A percentile compares a stretch with the other conserved stretches of the same genome.
phyloP scores from a whole-genome alignment of 495 filamentous ascomycete species.

The Aspergillus taichungensis region DNA sequence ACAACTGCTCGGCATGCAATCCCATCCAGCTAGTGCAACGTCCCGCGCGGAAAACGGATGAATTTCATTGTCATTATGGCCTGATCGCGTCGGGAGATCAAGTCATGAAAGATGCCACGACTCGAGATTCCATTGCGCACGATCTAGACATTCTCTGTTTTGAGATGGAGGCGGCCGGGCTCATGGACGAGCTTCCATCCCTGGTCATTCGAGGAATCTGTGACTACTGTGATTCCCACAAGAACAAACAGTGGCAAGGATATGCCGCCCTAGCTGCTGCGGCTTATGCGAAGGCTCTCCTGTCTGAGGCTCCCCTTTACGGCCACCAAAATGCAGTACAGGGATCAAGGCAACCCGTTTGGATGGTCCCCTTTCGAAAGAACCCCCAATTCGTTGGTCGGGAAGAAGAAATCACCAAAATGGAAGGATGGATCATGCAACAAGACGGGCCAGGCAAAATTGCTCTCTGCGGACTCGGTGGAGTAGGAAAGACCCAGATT shows the following conservation, averaged over 20 bases:
- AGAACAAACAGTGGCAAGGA: slow-evolving; percentile 22
- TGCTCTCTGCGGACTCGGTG: slow-evolving; percentile 37
- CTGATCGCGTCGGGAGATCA: slow-evolving; percentile 32
- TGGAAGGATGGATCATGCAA: neutral
- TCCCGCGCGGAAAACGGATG: neutral
- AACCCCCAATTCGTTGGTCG: neutral
- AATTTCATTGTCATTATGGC: slow-evolving; percentile 19
- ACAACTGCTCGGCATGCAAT: neutral
- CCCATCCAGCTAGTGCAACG: neutral
- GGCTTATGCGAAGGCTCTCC: slow-evolving; percentile 5
- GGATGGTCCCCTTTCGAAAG: neutral
- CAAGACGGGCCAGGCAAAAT: neutral
- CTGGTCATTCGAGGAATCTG: slow-evolving; percentile 17
- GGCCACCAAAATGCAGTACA: neutral
- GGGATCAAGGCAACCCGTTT: neutral
- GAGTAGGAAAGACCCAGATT: slow-evolving; percentile 45
- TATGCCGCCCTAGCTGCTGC: slow-evolving; percentile 22
- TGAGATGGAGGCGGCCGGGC: slow-evolving; percentile 29
- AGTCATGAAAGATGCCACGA: slow-evolving; percentile 16
- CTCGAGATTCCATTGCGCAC: neutral
- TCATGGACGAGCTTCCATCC: slow-evolving; percentile 16
- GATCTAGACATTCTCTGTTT: slow-evolving; percentile 12
- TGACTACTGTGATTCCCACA: slow-evolving; percentile 13
- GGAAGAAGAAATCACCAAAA: neutral
- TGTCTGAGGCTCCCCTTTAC: neutral